These are phyloP conservation scores for Penicillium cataractarum DNA, from an alignment of 495 filamentous ascomycete genomes.

Conservation along the genomic window DNA sequence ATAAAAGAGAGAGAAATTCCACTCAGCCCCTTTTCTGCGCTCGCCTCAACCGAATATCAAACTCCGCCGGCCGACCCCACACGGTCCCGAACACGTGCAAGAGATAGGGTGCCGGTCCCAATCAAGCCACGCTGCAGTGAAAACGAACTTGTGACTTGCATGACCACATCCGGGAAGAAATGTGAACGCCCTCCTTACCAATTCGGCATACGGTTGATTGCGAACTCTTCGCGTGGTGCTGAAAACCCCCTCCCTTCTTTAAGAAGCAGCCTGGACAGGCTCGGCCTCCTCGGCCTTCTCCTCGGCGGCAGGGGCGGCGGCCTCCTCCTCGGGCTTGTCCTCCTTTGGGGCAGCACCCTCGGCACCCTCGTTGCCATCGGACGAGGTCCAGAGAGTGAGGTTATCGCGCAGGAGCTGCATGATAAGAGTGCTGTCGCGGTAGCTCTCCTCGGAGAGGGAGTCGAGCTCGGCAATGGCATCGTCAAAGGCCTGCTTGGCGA, in stretches of 20 bases:
- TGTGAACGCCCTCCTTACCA: constrained; percentile 41
- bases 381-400: constrained; percentile 98
- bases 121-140: constrained; percentile 46
- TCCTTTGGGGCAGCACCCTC: constrained; percentile 66
- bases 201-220: constrained; percentile 29
- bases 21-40: constrained; percentile 51
- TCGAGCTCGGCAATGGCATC: constrained; percentile 99
- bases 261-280: constrained; percentile 45
- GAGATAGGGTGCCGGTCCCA: constrained; percentile 43
- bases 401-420: constrained; percentile 99
- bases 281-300: constrained; percentile 51
- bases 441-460: constrained; percentile 97
- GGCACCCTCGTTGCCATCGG: constrained; percentile 76
- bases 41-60: constrained; percentile 54
- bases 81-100: constrained; percentile 46
- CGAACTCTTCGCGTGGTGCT: constrained; percentile 10
- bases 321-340: constrained; percentile 64
- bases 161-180: constrained; percentile 46
- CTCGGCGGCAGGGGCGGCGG: constrained; percentile 45
- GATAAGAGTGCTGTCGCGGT: constrained; percentile 99
- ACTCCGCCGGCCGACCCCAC: constrained; percentile 53
- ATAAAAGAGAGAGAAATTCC: constrained; percentile 56
- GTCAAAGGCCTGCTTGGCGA: constrained; percentile 99
- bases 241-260: constrained; percentile 22
- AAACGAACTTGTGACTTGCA: constrained; percentile 47